Evolutionary conservation across 2,329 filamentous ascomycete species (phyloP).

Genomic region (Sphaerulina vaccinii): DNA sequence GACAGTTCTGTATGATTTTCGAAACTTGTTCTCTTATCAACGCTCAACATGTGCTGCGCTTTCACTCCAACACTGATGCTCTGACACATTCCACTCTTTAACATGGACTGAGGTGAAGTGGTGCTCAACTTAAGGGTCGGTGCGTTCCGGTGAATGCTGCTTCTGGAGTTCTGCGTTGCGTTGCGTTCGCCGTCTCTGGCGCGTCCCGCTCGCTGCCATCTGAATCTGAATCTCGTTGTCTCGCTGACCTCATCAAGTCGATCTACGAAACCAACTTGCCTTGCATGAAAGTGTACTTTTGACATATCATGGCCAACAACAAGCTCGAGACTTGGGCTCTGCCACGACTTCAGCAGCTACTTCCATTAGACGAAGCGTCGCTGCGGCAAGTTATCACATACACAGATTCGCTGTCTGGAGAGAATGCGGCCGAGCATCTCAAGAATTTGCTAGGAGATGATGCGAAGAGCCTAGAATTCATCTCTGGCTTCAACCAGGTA

Average conservation of each 20-base stretch:
- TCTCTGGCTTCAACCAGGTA: conserved; percentile 68
- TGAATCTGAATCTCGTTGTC: too few species aligned
- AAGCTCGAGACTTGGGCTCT: conserved; percentile 54
- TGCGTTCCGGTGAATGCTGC: too few species aligned
- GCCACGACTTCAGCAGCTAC: conserved; percentile 71
- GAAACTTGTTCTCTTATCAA: conserved; percentile 6
- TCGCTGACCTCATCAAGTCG: too few species aligned
- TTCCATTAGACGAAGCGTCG: conserved; percentile 82
- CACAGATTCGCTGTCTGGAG: conserved; percentile 70
- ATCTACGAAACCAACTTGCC: too few species aligned
- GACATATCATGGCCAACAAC: conserved; percentile 25
- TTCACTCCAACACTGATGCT: neutral
- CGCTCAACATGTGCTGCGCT: neutral
- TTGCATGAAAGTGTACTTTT: neutral
- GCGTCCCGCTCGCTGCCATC: too few species aligned
- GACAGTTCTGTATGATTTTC: conserved; percentile 14
- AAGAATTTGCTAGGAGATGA: conserved; percentile 86
- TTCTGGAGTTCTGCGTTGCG: too few species aligned
- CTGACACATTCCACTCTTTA: neutral
- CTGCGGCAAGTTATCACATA: conserved; percentile 83
- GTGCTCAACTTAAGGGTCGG: neutral
- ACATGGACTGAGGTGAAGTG: neutral
- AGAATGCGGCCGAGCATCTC: conserved; percentile 79
- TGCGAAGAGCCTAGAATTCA: conserved; percentile 69
- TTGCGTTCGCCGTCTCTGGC: too few species aligned